Base-by-base conservation (phyloP, 169 alveolate species). In the Plasmodium falciparum region DNA sequence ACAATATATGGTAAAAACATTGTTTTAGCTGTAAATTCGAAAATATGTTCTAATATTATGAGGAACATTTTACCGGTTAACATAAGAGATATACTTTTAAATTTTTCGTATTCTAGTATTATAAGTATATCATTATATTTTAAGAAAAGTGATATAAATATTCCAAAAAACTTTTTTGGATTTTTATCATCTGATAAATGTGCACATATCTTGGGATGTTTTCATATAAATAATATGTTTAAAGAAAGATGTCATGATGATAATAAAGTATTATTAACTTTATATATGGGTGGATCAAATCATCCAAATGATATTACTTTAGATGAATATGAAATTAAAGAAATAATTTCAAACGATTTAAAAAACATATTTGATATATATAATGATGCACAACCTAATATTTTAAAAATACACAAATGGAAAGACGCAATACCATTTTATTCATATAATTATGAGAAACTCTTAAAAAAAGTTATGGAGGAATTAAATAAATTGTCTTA, bases 341-440 rank as follows among this genome's bases (percentile, higher is more conserved):
- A 65, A 24, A 62, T 50, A 3, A 56, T 76, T 17, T 76, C 67
- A 22, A 43, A 50, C 0, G 75, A 76, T 22, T 43, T 76, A 17
- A 76, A 45, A 17, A 15, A 33, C 22, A 76, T 76, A 33, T 65
- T 76, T 4, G 69, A 63, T 26, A 33, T 76, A 13, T 2, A 17
- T 20, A 63, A 76, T 20, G 33, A 76, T 76, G 71, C 59, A n/a
- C 24, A 76, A 49, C 89, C 89, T 24, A 58, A 43, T 65, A 76
- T 76, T 58, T 70, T 76, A 43, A 54, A 76, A 20, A 62, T 76
- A 70, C 63, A 52, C 15, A 76, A 76, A 43, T 76, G 89, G 89
- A n/a, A 63, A 47, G 61, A 76, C 20, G 63, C 75, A 47, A 63
- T 76, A 39, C 89, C 89, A 45, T 63, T 66, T 29, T 76, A 76